Percentiles rank a stretch among this genome's conserved stretches.
Evolutionary conservation across 768 basidiomycete genomes (phyloP).

Genomic region (Cubamyces sp.): DNA sequence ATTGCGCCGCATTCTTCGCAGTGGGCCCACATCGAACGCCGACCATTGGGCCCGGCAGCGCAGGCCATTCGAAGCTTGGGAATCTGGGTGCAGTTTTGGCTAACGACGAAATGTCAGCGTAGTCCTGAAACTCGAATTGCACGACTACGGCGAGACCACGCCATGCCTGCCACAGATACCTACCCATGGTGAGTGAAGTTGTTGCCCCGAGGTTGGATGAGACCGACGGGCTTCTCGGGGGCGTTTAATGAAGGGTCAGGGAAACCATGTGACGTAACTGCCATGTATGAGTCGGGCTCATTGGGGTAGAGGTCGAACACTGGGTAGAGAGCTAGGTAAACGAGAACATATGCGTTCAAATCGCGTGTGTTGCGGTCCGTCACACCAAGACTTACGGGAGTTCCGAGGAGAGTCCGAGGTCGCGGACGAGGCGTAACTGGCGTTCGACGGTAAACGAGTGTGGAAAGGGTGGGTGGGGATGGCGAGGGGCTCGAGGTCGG

Average conservation of each 20-base stretch:
- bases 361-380: neutral
- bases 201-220: slow-evolving; percentile 65
- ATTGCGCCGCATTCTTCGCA: slow-evolving; percentile 90
- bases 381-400: slow-evolving; percentile 30
- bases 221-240: slow-evolving; percentile 53
- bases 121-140: neutral
- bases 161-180: slow-evolving; percentile 29
- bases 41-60: slow-evolving; percentile 67
- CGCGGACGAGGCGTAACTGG: slow-evolving; percentile 53
- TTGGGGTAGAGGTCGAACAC: slow-evolving; percentile 66
- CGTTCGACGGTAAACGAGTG: slow-evolving; percentile 65
- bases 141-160: neutral
- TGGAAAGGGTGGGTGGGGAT: slow-evolving; percentile 55
- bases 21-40: slow-evolving; percentile 84
- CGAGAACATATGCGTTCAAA: neutral
- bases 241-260: slow-evolving; percentile 40
- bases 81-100: slow-evolving; percentile 74
- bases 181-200: slow-evolving; percentile 75
- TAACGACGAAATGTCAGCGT: slow-evolving; percentile 32
- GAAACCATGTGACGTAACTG: slow-evolving; percentile 46
- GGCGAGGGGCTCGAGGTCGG: slow-evolving; percentile 60
- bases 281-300: slow-evolving; percentile 50
- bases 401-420: slow-evolving; percentile 29
- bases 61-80: slow-evolving; percentile 84
- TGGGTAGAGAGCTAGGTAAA: slow-evolving; percentile 51